phyloP scores from a whole-genome alignment of 495 filamentous ascomycete genomes.

The Penicillium paradoxum region DNA sequence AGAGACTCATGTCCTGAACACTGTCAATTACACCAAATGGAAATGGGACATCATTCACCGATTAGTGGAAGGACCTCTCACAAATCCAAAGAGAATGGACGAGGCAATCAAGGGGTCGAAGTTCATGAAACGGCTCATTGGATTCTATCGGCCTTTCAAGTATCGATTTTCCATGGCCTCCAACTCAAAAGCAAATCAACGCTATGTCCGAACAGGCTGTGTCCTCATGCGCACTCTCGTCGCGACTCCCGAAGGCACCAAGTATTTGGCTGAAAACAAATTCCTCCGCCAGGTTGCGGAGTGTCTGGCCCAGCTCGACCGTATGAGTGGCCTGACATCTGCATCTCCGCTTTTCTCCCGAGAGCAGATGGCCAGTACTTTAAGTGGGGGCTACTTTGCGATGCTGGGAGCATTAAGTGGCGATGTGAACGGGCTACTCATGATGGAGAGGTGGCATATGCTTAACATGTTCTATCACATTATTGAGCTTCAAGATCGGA shows the following conservation, averaged over 20 bases:
- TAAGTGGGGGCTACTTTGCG: constrained; percentile 89
- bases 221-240: constrained; percentile 80
- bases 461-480: constrained; percentile 99
- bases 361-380: constrained; percentile 73
- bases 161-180: constrained; percentile 82
- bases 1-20: constrained; percentile 80
- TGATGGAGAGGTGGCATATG: constrained; percentile 95
- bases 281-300: constrained; percentile 89
- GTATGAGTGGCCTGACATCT: constrained; percentile 84
- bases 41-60: constrained; percentile 89
- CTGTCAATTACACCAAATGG: constrained; percentile 88
- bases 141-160: constrained; percentile 96
- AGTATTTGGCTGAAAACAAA: constrained; percentile 86
- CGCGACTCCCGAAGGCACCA: constrained; percentile 74
- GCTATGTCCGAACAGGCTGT: constrained; percentile 86
- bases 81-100: constrained; percentile 86
- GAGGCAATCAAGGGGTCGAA: constrained; percentile 94
- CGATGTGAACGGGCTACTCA: constrained; percentile 73
- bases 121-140: constrained; percentile 89
- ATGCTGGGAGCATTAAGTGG: constrained; percentile 82
- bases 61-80: constrained; percentile 87
- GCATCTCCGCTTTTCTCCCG: constrained; percentile 81
- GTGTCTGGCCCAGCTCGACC: constrained; percentile 90
- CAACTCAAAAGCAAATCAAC: constrained; percentile 87
- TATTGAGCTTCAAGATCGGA: constrained; percentile 80